phyloP scores from a whole-genome alignment of 2,329 filamentous ascomycete genomes.

The Cercospora citrullina region DNA sequence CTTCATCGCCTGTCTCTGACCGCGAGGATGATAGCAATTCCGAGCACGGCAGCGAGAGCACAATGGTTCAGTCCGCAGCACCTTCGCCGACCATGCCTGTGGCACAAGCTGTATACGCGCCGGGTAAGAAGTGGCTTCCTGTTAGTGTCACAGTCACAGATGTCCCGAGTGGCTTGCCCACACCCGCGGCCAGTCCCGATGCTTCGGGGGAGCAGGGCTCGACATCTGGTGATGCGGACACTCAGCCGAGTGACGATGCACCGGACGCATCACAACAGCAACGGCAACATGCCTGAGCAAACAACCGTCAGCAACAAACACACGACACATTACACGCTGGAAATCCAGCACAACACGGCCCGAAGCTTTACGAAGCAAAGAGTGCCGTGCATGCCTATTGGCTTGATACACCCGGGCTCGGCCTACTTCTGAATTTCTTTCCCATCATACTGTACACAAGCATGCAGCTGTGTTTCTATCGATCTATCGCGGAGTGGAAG shows the following conservation, averaged over 20 bases:
- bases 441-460: not conserved
- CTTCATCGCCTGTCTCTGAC: slow-evolving; percentile 16
- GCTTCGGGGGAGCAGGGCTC: slow-evolving; percentile 3
- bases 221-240: slow-evolving; percentile 12
- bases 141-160: slow-evolving; percentile 34
- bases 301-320: not conserved
- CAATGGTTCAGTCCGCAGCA: slow-evolving; percentile 22
- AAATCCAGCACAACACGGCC: not conserved
- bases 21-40: slow-evolving; percentile 27
- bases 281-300: slow-evolving; percentile 18
- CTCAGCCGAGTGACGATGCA: slow-evolving; percentile 13
- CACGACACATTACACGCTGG: not conserved
- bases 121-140: slow-evolving; percentile 35
- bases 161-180: slow-evolving; percentile 29
- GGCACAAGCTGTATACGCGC: slow-evolving; percentile 34
- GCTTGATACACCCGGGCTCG: not conserved
- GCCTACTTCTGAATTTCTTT: not conserved
- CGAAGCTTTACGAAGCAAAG: not conserved
- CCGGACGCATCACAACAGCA: slow-evolving; percentile 19
- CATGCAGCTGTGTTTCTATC: not conserved
- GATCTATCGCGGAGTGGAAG: slow-evolving; percentile 48
- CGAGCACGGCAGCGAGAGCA: slow-evolving; percentile 26
- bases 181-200: slow-evolving; percentile 23
- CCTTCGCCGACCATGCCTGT: slow-evolving; percentile 34
- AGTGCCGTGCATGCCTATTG: not conserved